Base-by-base conservation (phyloP, 139 green algal species). In the Mesotaenium endlicherianum region DNA sequence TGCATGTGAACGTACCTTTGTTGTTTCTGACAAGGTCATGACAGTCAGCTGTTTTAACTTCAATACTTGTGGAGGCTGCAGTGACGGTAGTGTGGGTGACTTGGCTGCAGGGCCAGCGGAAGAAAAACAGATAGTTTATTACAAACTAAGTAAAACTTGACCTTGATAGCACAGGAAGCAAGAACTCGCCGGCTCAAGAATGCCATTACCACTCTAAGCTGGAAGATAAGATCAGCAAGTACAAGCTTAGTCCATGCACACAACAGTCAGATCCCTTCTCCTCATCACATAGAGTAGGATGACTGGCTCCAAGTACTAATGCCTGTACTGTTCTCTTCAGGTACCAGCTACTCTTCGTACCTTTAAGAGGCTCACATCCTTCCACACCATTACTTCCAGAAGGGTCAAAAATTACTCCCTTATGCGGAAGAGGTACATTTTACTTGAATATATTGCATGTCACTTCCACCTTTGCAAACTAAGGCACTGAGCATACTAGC, bases 41-140 rank as follows among this genome's bases (percentile, higher is more conserved):
- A 97, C 78, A 0, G 93, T 96, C 1, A 98, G 89, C 89, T 95
- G 93, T 82, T 93, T 94, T 1, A 98, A 87, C 91, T 98, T 98
- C 17, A 90, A 64, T 38, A 78, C 8, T 82, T 97, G 94, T 17
- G 81, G 47, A 26, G 88, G 76, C 14, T 78, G 71, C 8, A 95
- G 71, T 36, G 67, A 39, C 0, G 78, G 82, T 3, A 88, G 45
- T 8, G 45, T 4, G 34, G 42, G 1, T 26, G 69, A 26, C 43
- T 64, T 49, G 16, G 4, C 59, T 86, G 77, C 42, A 30, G n/a
- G 69, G 3, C 26, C 67, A 83, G 49, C 49, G 5, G n/a, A 40
- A 81, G 70, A 64, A 64, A 64, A 64, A 64, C 26, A 64, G 26
- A 64, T 64, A 64, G 26, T 34, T 34, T 64, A 26, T 64, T 26